A percentile compares a stretch with the other conserved stretches of the same genome.
Evolutionary conservation across 768 basidiomycete species (phyloP).

Genomic region (Rubroboletus pulcherrimus): DNA sequence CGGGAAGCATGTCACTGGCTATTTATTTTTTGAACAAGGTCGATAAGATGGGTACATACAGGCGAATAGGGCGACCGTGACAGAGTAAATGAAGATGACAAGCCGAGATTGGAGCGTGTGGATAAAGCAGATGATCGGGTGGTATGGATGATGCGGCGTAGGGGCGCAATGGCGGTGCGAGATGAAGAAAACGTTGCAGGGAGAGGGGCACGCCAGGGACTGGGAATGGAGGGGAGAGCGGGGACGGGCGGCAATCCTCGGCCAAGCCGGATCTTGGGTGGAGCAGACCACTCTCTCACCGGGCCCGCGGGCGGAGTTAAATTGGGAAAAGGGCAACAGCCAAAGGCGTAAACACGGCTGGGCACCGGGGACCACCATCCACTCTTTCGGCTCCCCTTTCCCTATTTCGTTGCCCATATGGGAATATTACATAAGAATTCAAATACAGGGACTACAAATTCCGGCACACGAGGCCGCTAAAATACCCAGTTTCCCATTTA

Average conservation of each 20-base stretch:
- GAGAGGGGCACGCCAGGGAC: conserved; percentile 14
- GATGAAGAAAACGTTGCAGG: conserved; percentile 35
- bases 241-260: conserved; percentile 20
- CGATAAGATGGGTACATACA: conserved; percentile 20
- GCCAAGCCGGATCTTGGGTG: conserved; percentile 27
- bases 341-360: conserved; percentile 18
- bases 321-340: conserved; percentile 14
- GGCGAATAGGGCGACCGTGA: conserved; percentile 18
- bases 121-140: conserved; percentile 20
- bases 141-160: conserved; percentile 19
- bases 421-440: conserved; percentile 29
- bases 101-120: conserved; percentile 28
- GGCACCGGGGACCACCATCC: conserved; percentile 27
- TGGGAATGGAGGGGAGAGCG: conserved; percentile 12
- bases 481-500: conserved; percentile 21
- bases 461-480: conserved; percentile 33
- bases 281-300: not conserved
- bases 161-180: conserved; percentile 22
- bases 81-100: conserved; percentile 16
- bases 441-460: conserved; percentile 31
- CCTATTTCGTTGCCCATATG: conserved; percentile 13
- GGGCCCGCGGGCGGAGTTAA: conserved; percentile 30
- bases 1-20: not conserved
- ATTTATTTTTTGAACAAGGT: not conserved
- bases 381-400: not conserved